Conservation (phyloP, 768 basidiomycete genomes). For the Cantharellus anzutake region DNA sequence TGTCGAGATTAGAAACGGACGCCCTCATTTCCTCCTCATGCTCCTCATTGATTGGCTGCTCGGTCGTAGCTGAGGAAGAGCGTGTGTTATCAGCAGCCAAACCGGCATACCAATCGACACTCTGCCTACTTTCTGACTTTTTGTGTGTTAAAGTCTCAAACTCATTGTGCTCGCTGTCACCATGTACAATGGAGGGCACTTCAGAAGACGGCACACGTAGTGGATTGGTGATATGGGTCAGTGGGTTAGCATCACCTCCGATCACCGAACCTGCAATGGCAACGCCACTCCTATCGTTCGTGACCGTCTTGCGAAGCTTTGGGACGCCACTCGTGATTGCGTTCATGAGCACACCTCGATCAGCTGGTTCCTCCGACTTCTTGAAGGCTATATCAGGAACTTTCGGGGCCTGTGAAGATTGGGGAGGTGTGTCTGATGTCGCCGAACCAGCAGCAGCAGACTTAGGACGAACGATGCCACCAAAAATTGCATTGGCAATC, state of each 20-base stretch:
- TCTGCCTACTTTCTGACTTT: conserved; percentile 39
- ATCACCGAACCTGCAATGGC: conserved; percentile 56
- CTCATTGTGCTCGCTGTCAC: conserved; percentile 5
- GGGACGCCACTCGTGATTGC: conserved; percentile 57
- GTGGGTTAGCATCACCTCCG: conserved; percentile 44
- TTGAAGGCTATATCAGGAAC: conserved; percentile 11
- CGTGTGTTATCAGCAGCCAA: conserved; percentile 46
- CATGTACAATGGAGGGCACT: conserved; percentile 16
- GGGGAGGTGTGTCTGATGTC: conserved; percentile 15
- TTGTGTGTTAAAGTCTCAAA: background rate
- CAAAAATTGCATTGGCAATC: conserved; percentile 67
- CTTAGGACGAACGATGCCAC: conserved; percentile 31
- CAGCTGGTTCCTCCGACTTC: conserved; percentile 20
- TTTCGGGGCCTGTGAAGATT: conserved; percentile 14
- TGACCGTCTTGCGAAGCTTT: conserved; percentile 52
- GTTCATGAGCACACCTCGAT: conserved; percentile 42
- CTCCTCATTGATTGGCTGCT: conserved; percentile 23
- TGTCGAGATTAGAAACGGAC: conserved; percentile 27
- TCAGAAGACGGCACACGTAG: conserved; percentile 19
- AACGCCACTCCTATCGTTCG: conserved; percentile 64
- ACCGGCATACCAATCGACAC: conserved; percentile 81
- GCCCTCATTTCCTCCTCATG: conserved; percentile 25
- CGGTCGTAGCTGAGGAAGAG: conserved; percentile 22
- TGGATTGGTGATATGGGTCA: conserved; percentile 42
- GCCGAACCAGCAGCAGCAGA: conserved; percentile 17